Conservation (phyloP, 805 yeast genomes). For the Schwanniomyces occidentalis region DNA sequence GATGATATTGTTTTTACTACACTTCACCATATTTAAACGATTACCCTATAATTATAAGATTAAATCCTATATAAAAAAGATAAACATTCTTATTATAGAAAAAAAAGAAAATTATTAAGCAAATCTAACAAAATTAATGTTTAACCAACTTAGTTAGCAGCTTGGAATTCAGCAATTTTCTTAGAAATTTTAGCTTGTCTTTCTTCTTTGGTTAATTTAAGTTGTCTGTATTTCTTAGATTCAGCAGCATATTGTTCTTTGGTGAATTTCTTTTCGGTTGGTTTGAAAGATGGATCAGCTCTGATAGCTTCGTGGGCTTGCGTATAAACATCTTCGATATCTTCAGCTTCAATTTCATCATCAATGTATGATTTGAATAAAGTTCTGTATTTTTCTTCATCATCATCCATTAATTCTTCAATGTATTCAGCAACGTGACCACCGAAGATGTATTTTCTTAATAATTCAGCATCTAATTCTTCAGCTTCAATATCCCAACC, state of each 20-base stretch:
- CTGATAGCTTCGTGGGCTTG: constrained; percentile 96
- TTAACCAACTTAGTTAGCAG: constrained; percentile 37
- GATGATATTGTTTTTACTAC: too few species aligned
- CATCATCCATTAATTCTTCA: constrained; percentile 99
- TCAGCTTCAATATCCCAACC: constrained; percentile 99
- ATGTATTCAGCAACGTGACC: constrained; percentile 99
- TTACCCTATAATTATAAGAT: too few species aligned
- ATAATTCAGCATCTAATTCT: constrained; percentile 95
- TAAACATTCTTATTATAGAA: too few species aligned
- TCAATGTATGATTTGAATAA: constrained; percentile 95
- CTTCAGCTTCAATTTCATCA: constrained; percentile 97
- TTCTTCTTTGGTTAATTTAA: constrained; percentile 88
- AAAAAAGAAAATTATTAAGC: constrained; percentile 1
- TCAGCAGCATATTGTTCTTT: constrained; percentile 98
- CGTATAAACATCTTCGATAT: constrained; percentile 90
- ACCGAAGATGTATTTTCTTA: constrained; percentile 99
- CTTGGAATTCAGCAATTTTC: constrained; percentile 91
- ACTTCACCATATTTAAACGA: too few species aligned
- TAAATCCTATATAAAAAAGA: too few species aligned
- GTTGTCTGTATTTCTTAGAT: constrained; percentile 87
- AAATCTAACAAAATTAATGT: constrained; percentile 1
- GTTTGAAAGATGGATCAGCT: constrained; percentile 90
- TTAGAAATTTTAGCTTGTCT: constrained; percentile 85
- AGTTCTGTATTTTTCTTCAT: constrained; percentile 98
- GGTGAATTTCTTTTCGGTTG: constrained; percentile 89